Conservation (phyloP, 2,329 filamentous ascomycete genomes). For the Alternaria angustiovoidea region DNA sequence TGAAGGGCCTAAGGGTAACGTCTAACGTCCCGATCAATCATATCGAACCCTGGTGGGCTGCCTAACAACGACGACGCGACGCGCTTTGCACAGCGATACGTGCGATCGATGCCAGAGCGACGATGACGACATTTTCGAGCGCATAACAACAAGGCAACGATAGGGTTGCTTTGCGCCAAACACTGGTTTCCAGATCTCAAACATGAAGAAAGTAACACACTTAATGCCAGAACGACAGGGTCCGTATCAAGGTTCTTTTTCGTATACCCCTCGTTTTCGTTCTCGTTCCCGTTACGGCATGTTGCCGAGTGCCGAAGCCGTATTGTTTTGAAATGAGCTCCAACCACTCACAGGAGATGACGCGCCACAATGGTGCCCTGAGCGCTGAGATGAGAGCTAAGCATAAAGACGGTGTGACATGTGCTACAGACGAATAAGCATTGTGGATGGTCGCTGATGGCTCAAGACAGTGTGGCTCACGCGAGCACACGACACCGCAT, state of each 20-base stretch:
- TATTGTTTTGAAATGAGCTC: conserved; percentile 4
- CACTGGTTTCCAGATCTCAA: conserved; percentile 1
- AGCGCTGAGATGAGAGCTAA: not conserved
- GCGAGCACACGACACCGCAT: conserved; percentile 11
- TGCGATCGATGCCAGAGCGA: not conserved
- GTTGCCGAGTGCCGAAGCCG: conserved; percentile 10
- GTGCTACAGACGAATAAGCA: not conserved
- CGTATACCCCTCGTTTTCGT: not conserved
- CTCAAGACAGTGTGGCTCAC: conserved; percentile 1
- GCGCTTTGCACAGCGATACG: not conserved
- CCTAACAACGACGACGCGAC: conserved; percentile 2
- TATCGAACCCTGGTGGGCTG: not conserved
- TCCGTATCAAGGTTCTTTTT: conserved; percentile 8
- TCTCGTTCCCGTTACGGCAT: not conserved
- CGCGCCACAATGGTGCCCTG: conserved; percentile 7
- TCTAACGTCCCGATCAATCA: not conserved
- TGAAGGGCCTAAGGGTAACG: not conserved
- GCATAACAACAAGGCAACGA: not conserved
- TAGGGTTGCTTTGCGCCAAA: conserved; percentile 3
- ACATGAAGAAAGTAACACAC: conserved; percentile 5
- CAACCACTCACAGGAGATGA: conserved; percentile 5
- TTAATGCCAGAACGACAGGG: conserved; percentile 4
- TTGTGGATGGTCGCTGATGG: not conserved
- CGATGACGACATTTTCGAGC: conserved; percentile 4
- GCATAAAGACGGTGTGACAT: conserved; percentile 6